Base-by-base conservation (phyloP, 768 basidiomycete genomes). In the Mycena leptocephala region DNA sequence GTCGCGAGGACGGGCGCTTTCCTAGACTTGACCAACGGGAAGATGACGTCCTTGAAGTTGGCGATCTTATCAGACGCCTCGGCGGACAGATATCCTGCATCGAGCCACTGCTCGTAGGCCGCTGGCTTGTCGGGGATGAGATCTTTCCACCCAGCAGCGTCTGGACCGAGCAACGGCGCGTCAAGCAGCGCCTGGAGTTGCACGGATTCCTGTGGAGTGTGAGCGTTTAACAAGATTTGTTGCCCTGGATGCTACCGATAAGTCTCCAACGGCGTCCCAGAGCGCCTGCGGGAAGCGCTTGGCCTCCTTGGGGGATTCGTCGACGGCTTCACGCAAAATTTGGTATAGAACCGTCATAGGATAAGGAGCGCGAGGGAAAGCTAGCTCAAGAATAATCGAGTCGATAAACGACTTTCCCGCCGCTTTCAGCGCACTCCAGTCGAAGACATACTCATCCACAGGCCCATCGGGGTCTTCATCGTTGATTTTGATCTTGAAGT, bases 211-310 rank as follows among this genome's bases (percentile, higher is more conserved):
- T 96, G 75, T 9, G 41, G 67, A 72, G 46, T 33, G 41, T 64
- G 35, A 64, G 22, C 64, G 62, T 24, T 18, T 76, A 24, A 41
- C 18, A 24, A 3, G n/a, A 59, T 8, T n/a, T 66, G 48, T n/a
- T 2, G 22, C 65, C 10, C 55, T 76, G 28, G 69, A 28, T 55
- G 86, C 74, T 85, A 95, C 95, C 51, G 95, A 93, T 73, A 97
- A 87, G 84, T 96, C 94, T 16, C 95, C 96, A 46, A 95, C 88
- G 48, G 95, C 93, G 78, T 97, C 93, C 92, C 94, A 96, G 66
- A 97, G 87, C 3, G 89, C 86, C 82, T 96, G 95, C 0, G 95
- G 93, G 78, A 96, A 96, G 14, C 93, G 92, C 80, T 91, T 93
- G 7, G 92, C 91, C 71, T 95, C 95, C 62, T 87, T 89, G 1